These are phyloP conservation scores for Ascochyta rabiei DNA, from an alignment of 2,329 filamentous ascomycete genomes.

Conservation along the genomic window DNA sequence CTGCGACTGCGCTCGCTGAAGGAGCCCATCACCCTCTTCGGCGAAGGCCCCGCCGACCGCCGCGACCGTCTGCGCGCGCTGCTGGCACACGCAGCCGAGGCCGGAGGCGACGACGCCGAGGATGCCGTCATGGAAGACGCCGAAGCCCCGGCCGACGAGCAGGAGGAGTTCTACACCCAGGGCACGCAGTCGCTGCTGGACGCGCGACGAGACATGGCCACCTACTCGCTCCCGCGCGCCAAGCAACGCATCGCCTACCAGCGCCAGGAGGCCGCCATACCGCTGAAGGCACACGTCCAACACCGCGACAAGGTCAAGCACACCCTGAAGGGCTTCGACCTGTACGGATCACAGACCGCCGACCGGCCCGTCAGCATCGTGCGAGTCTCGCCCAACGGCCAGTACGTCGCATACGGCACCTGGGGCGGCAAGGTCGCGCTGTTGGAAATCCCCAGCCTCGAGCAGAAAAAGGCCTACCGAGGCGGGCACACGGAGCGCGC, in stretches of 20 bases:
- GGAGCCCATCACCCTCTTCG: conserved; percentile 94
- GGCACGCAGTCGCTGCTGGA: conserved; percentile 76
- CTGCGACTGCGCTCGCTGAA: conserved; percentile 78
- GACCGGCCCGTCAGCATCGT: conserved; percentile 92
- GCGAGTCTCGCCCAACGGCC: conserved; percentile 83
- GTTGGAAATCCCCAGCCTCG: conserved; percentile 80
- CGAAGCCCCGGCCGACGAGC: conserved; percentile 62
- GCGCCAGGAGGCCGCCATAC: conserved; percentile 79
- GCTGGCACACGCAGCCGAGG: conserved; percentile 74
- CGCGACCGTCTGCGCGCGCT: conserved; percentile 85
- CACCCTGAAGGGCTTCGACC: conserved; percentile 78
- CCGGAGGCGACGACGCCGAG: conserved; percentile 57
- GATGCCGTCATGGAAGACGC: conserved; percentile 59
- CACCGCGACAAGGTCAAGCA: conserved; percentile 90
- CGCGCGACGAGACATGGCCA: conserved; percentile 78
- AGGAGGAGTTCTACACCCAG: conserved; percentile 91
- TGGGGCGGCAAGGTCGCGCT: conserved; percentile 91
- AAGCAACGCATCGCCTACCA: conserved; percentile 78
- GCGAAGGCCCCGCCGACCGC: conserved; percentile 83
- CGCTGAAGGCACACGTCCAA: conserved; percentile 87
- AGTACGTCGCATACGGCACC: conserved; percentile 85
- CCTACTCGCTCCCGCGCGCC: conserved; percentile 82
- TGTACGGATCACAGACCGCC: conserved; percentile 91
- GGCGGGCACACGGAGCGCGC: conserved; percentile 86
- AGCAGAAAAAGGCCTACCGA: conserved; percentile 75